phyloP scores from a whole-genome alignment of 257 asterid genomes.

The Parsonsia alboflavescens region DNA sequence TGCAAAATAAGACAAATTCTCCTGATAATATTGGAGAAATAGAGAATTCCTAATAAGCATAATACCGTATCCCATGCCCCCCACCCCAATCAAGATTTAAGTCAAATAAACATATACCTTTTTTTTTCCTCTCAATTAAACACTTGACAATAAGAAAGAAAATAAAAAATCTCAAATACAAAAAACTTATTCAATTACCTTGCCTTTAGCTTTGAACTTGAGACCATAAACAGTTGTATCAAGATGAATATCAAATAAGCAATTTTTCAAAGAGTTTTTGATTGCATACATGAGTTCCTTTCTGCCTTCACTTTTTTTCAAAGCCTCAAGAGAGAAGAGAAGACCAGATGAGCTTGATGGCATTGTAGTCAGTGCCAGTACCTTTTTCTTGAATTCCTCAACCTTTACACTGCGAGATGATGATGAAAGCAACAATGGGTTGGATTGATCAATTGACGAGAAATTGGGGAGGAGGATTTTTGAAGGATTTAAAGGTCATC shows the following conservation, averaged over 20 bases:
- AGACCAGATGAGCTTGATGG: slow-evolving; percentile 32
- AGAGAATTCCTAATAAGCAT: too few relatives aligned
- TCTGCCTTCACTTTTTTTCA: slow-evolving; percentile 41
- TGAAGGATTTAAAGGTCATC: slow-evolving; percentile 37
- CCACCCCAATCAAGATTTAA: too few relatives aligned
- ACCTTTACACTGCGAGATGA: slow-evolving; percentile 13
- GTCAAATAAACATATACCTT: too few relatives aligned
- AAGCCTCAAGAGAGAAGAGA: slow-evolving; percentile 27
- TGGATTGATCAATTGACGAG: slow-evolving; percentile 6
- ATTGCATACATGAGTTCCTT: slow-evolving; percentile 48
- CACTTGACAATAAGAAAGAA: neutral
- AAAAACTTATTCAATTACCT: slow-evolving; percentile 41
- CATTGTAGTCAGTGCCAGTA: slow-evolving; percentile 28
- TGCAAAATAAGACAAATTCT: neutral
- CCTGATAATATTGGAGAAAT: too few relatives aligned
- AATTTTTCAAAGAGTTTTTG: slow-evolving; percentile 46
- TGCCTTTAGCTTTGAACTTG: slow-evolving; percentile 75
- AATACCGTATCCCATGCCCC: too few relatives aligned
- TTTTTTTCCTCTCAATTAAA: neutral
- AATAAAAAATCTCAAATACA: neutral
- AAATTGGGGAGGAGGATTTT: slow-evolving; percentile 30
- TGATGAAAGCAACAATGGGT: slow-evolving; percentile 16
- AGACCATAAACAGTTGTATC: slow-evolving; percentile 64
- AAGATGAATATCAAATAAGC: slow-evolving; percentile 77
- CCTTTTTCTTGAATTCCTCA: slow-evolving; percentile 27